Percentiles rank a stretch among this genome's conserved stretches.
Conservation (phyloP, 2,329 filamentous ascomycete species). For the Fusarium verrucosum region DNA sequence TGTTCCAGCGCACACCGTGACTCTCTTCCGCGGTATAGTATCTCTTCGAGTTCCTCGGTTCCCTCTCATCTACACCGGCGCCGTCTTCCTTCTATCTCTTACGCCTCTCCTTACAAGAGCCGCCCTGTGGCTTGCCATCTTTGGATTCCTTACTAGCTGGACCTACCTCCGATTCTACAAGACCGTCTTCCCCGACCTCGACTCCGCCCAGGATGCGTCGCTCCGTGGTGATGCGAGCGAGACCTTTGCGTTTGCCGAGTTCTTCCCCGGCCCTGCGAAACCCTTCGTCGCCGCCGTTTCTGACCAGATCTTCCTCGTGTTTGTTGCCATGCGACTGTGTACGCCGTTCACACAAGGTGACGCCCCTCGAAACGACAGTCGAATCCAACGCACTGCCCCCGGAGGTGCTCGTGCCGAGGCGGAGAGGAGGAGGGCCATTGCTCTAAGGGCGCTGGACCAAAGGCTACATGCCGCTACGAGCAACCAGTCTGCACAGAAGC, state of each 20-base stretch:
- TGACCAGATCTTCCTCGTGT: constrained; percentile 71
- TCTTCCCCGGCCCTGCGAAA: constrained; percentile 88
- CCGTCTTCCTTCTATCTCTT: constrained; percentile 71
- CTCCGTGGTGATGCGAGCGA: constrained; percentile 93
- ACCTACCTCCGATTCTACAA: constrained; percentile 97
- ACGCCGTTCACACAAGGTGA: constrained; percentile 86
- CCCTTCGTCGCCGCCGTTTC: constrained; percentile 78
- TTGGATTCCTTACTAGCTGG: constrained; percentile 89
- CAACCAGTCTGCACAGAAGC: constrained; percentile 48
- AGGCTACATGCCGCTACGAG: constrained; percentile 84
- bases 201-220: constrained; percentile 66
- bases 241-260: constrained; percentile 94
- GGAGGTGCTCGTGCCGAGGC: constrained; percentile 87
- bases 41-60: constrained; percentile 84
- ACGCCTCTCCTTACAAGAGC: constrained; percentile 72
- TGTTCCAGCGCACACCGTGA: constrained; percentile 95
- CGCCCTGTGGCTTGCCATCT: constrained; percentile 79
- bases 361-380: constrained; percentile 73
- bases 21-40: constrained; percentile 86
- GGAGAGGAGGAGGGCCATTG: constrained; percentile 86
- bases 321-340: constrained; percentile 81
- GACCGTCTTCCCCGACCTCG: constrained; percentile 73
- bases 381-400: constrained; percentile 64
- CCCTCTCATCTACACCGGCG: constrained; percentile 76
- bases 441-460: constrained; percentile 91